Evolutionary conservation across 768 basidiomycete species (phyloP), one percentile per base, ranked within the genome.

Genomic region (Suillus fuscotomentosus): DNA sequence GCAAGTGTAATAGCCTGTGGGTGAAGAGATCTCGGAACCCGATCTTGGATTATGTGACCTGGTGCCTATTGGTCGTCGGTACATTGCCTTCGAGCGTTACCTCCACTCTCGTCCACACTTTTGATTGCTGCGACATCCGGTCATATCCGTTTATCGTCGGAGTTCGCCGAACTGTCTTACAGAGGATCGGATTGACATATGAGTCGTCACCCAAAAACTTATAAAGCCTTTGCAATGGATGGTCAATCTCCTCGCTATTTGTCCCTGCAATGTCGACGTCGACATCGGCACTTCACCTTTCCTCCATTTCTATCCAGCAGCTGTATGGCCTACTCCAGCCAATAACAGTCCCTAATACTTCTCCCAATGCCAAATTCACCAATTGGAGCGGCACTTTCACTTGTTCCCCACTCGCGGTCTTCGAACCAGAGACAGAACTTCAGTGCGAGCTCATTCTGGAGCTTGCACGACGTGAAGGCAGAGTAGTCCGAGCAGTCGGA

Each of bases 301-400:
- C 76, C 63, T 71, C 77, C 61, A 77, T 85, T 51, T 75, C 86
- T 63, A 75, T 83, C 54, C 68, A 77, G 24, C 72, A 78, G 24
- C 83, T 92, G 43, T 84, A 84, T 71, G 72, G 73, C 34, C 81
- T 83, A 6, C 82, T 94, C 41, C 74, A 77, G 27, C 85, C 86
- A 56, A 80, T 90, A 68, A 85, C 86, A 42, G 71, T 87, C 65
- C 77, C 86, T 61, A 63, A 76, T 51, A 53, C 72, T 50, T 75
- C 76, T 10, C 71, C 79, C 47, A 71, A 76, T 10, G 74, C 84
- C 7, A 73, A 71, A 36, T 96, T 96, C 81, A 78, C 81, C 5
- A 98, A 97, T 79, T 98, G 97, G 97, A 95, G 89, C 5, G 82
- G 78, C 60, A 94, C 92, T 6, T 97, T 89, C 76, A 71, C 78